Conservation (phyloP, 495 filamentous ascomycete genomes). For the Massariosphaeria phaeospora region DNA sequence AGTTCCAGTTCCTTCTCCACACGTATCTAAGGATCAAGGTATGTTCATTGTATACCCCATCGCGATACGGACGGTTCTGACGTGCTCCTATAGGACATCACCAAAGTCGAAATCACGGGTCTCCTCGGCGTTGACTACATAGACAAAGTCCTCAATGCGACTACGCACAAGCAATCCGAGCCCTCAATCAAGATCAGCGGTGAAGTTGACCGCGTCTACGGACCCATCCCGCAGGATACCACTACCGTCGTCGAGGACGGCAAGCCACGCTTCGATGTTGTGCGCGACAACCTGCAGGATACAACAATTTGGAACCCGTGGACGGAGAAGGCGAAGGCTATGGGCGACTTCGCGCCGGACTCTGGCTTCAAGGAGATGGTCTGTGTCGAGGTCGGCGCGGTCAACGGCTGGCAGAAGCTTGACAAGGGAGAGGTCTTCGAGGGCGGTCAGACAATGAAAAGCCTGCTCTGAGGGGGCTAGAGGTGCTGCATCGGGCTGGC, state of each 20-base stretch:
- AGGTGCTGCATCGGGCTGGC: no score
- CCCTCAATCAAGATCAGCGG: conserved; percentile 55
- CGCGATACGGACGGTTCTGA: not conserved
- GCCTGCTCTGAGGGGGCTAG: conserved; percentile 28
- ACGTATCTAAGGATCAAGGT: conserved; percentile 81
- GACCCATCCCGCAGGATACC: conserved; percentile 42
- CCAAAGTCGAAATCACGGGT: conserved; percentile 60
- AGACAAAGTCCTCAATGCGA: conserved; percentile 70
- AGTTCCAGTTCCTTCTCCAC: conserved; percentile 89
- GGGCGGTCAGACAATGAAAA: conserved; percentile 71
- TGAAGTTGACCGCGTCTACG: conserved; percentile 81
- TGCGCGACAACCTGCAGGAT: conserved; percentile 74
- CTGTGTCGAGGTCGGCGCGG: conserved; percentile 85
- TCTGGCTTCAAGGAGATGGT: conserved; percentile 88
- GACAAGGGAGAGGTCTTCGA: conserved; percentile 86
- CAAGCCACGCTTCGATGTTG: conserved; percentile 61
- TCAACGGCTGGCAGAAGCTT: conserved; percentile 72
- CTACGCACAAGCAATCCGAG: conserved; percentile 52
- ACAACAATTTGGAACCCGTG: conserved; percentile 98
- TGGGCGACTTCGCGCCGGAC: conserved; percentile 84
- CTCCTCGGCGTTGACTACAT: conserved; percentile 68
- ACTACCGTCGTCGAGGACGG: conserved; percentile 58
- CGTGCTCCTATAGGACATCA: conserved; percentile 51
- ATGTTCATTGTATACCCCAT: conserved; percentile 33
- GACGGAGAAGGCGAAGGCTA: conserved; percentile 71